Base-by-base conservation (phyloP, 345 rosid genomes). In the Murraya koenigii region DNA sequence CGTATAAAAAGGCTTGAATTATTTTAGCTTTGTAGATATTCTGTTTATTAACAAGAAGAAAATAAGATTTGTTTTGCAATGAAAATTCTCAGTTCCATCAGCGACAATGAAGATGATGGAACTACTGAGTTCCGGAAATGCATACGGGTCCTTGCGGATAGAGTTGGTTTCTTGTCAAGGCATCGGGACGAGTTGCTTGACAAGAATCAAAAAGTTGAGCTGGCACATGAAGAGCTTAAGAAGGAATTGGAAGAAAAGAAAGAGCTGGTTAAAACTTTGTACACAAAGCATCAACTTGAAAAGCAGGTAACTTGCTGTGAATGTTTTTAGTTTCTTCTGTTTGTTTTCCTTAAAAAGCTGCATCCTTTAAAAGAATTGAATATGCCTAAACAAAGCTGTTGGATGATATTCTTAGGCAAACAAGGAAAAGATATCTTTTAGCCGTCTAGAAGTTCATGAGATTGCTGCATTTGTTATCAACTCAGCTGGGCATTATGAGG, bases 391-490 rank as follows among this genome's bases (percentile, higher is more conserved):
- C 23, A 8, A 36, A 52, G 7, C 30, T 54, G 22, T 75, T 69
- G 19, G 30, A 41, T 75, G 41, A 69, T 77, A 59, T 66, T 72
- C 72, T 78, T 87, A 97, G 99, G 93, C 92, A 73, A 97, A 86
- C 90, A 94, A 91, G 84, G 99, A 94, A 79, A 94, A 84, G 88
- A 92, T 97, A 83, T 94, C 97, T 38, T 93, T 94, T 62, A 82
- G 88, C 71, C 97, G 93, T 66, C 82, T 97, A 73, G 97, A 93
- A 88, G 95, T 93, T 58, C 98, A 91, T 74, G 97, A 93, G 85
- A 88, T 90, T 69, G 99, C 97, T 67, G 99, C 97, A 47, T 97
- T 97, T 86, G 93, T 97, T 78, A 90, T 88, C 52, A 93, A 93
- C 75, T 79, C 89, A 41, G 78, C 87, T 13, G 98, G 97, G 74